Base-by-base conservation (phyloP, 2,329 filamentous ascomycete genomes). In the Pseudogymnoascus sp. region DNA sequence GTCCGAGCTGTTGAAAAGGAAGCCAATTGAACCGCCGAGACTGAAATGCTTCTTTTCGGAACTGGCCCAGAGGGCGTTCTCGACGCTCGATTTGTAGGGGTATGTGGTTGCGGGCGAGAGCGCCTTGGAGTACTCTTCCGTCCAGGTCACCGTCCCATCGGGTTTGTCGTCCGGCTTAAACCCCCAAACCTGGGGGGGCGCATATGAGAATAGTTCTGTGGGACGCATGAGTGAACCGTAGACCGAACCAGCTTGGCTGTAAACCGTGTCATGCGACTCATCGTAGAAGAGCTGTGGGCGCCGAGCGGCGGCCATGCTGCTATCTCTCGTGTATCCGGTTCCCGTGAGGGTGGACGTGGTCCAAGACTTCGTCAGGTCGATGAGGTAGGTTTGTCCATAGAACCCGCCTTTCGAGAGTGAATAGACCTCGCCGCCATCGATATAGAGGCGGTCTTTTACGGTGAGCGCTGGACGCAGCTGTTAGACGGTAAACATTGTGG, bases 331-430 rank as follows among this genome's bases (percentile, higher is more conserved):
- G 45, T 55, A 55, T 55, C 45, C 45, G 31, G 45, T 55, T 12
- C 45, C 45, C n/a, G 13, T 3, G 5, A 55, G 8, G 15, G 64
- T 63, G 3, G 65, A 61, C n/a, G 62, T 65, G 3, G 62, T 61
- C 65, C 65, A 66, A 2, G 62, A 64, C 12, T 37, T 59, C 13
- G 59, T 62, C 12, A 66, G 58, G 31, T 65, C 65, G 21, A 65
- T 65, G 5, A 63, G 62, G 7, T 64, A 36, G 2, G 64, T 66
- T 4, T 61, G 10, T 33, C n/a, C 27, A 18, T 55, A 18, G 27
- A 1, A 5, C 5, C n/a, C 27, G 27, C 45, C 45, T 33, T 18
- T 15, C 8, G 45, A 31, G 8, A 12, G n/a, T 15, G 45, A 52
- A 18, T 55, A 55, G 8, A 55, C 7, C 45, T 55, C 45, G 4